phyloP scores from a whole-genome alignment of 441 rosid genomes.

The Pelargonium australe region DNA sequence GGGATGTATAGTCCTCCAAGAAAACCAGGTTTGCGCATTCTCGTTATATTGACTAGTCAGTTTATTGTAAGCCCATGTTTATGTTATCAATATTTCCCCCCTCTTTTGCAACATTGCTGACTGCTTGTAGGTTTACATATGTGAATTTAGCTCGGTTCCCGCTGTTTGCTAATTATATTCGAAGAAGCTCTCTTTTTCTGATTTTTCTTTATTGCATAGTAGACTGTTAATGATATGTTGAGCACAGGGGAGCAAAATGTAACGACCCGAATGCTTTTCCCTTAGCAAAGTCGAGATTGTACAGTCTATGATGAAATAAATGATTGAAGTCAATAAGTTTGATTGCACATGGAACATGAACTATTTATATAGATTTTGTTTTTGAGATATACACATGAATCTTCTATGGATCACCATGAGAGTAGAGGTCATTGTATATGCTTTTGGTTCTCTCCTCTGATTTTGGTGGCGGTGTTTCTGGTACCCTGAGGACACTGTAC shows the following conservation, averaged over 20 bases:
- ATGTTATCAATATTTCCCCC: no score
- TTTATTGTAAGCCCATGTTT: conserved; percentile 17
- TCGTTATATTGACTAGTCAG: conserved; percentile 26
- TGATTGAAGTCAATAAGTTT: no score
- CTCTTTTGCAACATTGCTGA: neutral
- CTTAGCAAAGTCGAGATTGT: no score
- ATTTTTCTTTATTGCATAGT: no score
- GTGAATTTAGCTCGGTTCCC: neutral
- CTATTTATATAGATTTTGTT: no score
- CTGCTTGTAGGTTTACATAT: conserved; percentile 3
- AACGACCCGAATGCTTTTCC: no score
- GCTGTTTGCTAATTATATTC: no score
- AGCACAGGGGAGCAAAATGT: no score
- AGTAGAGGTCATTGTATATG: conserved; percentile 25
- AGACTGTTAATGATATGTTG: no score
- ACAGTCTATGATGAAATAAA: no score
- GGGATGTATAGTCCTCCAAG: conserved; percentile 21
- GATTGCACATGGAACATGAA: no score
- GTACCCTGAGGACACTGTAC: conserved; percentile 31
- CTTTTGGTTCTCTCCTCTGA: conserved; percentile 23
- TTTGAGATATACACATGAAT: neutral
- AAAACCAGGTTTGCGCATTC: conserved; percentile 32
- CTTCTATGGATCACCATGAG: conserved; percentile 23
- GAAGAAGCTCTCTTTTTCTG: no score
- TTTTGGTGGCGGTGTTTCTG: conserved; percentile 10